Conservation (phyloP, 1,284 basidiomycete genomes). For the Taiwanofungus camphoratus region DNA sequence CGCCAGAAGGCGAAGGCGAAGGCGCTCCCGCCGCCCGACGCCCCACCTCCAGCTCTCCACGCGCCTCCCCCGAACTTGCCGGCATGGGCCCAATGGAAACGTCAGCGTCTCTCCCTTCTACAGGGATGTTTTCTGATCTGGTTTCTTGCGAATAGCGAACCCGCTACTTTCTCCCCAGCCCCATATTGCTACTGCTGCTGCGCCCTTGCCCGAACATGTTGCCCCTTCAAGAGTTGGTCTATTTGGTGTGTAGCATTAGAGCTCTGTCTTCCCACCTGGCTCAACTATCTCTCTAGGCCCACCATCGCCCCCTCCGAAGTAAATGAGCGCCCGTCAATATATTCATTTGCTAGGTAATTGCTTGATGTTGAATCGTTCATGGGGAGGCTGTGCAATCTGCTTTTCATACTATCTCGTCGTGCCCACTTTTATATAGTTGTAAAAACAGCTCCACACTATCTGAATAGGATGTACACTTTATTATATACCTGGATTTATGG, state of each 20-base stretch:
- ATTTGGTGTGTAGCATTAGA: slow-evolving; percentile 41
- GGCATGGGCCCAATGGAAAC: slow-evolving; percentile 75
- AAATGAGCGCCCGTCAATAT: slow-evolving; percentile 13
- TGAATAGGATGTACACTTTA: no score
- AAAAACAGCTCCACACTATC: no score
- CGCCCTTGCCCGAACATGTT: slow-evolving; percentile 34
- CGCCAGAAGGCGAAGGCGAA: slow-evolving; percentile 33
- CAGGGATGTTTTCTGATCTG: slow-evolving; percentile 2
- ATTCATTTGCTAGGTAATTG: not conserved
- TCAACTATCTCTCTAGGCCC: slow-evolving; percentile 36
- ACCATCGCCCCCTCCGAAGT: slow-evolving; percentile 53
- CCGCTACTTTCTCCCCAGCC: slow-evolving; percentile 47
- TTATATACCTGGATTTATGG: no score
- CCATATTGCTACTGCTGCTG: slow-evolving; percentile 26
- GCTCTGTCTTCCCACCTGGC: not conserved
- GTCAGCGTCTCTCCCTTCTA: slow-evolving; percentile 31
- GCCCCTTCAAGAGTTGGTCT: slow-evolving; percentile 47
- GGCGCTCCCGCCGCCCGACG: slow-evolving; percentile 35
- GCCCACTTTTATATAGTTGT: no score
- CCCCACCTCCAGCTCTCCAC: slow-evolving; percentile 38
- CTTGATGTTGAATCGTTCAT: slow-evolving; percentile 12
- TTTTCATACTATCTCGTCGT: no score
- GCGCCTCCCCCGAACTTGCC: slow-evolving; percentile 48
- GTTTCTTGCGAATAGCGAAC: slow-evolving; percentile 38
- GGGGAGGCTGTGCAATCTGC: no score